Percentiles rank a stretch among this genome's conserved stretches.
Conservation (phyloP, 2,329 filamentous ascomycete species). For the Coniochaeta hoffmannii region DNA sequence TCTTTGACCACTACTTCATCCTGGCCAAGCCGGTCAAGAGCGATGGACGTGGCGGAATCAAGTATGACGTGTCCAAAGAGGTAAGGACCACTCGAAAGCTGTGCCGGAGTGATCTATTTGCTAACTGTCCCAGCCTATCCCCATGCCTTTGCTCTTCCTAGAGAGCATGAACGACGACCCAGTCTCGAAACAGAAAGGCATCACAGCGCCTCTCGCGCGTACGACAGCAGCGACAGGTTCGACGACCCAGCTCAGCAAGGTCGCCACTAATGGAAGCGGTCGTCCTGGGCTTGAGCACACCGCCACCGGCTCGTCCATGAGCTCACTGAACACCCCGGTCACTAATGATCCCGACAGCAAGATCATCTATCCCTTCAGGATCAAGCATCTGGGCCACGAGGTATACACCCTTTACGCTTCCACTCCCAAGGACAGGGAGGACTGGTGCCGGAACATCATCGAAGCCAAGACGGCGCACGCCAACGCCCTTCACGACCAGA, state of each 20-base stretch:
- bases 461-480: conserved; percentile 94
- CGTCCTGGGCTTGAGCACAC: conserved; percentile 59
- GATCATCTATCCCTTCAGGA: conserved; percentile 85
- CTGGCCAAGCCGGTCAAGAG: conserved; percentile 76
- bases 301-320: conserved; percentile 59
- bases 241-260: conserved; percentile 50
- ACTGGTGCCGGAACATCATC: conserved; percentile 92
- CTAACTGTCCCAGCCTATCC: conserved; percentile 59
- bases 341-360: conserved; percentile 66
- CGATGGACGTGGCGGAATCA: conserved; percentile 63
- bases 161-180: conserved; percentile 91
- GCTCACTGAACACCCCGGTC: conserved; percentile 35
- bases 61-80: conserved; percentile 91
- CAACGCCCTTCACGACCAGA: conserved; percentile 79
- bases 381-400: conserved; percentile 93
- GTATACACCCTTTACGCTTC: conserved; percentile 86
- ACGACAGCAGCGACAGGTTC: conserved; percentile 52
- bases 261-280: conserved; percentile 40
- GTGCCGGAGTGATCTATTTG: not conserved
- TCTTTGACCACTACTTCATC: conserved; percentile 96
- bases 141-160: conserved; percentile 89
- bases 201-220: conserved; percentile 53
- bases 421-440: conserved; percentile 63
- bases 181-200: conserved; percentile 73
- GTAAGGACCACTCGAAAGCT: conserved; percentile 33